Base-by-base conservation (phyloP, 73 alveolate genomes). In the Stentor roeselii region DNA sequence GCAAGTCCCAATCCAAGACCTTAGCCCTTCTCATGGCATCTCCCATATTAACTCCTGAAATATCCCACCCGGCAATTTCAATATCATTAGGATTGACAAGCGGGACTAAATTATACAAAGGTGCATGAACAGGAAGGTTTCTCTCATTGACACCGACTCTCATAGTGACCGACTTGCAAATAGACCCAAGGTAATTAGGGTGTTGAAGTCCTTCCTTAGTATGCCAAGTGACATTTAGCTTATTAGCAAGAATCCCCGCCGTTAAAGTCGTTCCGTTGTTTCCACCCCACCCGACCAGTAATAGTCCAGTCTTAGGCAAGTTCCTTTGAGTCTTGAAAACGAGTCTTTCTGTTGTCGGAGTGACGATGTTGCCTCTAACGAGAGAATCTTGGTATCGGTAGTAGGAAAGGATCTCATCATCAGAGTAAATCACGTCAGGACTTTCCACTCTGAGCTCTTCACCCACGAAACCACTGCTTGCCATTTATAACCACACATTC, bases 261-360 rank as follows among this genome's bases (percentile, higher is more conserved):
- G 96, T 92, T 59, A 90, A 87, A 42, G 99, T 96, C 59, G 98
- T 91, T 32, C 99, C 99, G 75, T 96, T 96, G 87, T 96, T 96
- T 50, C 99, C 99, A 76, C 99, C 99, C 87, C 93, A 86, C 3
- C 99, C 99, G 11, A 94, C 98, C 40, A 96, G 89, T 98, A 96
- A 90, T 21, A 96, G 95, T 40, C 99, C 99, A 77, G 93, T 75
- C 90, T 94, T 96, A 60, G 98, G 98, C 27, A 95, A 88, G 50
- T 86, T 85, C 21, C 90, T 90, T 82, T 92, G 93, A 83, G 99
- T 95, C 85, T 90, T 87, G 83, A 95, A 90, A 36, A 59, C 41
- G 82, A 60, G 84, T 3, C 82, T 75, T 60, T 82, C 75, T 3
- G 38, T 59, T 42, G 37, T 36, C 35, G 92, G 92, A 36, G 88